Percentiles rank a stretch among this genome's conserved stretches.
phyloP scores from a whole-genome alignment of 169 alveolate genomes.

The Ichthyophthirius multifiliis region DNA sequence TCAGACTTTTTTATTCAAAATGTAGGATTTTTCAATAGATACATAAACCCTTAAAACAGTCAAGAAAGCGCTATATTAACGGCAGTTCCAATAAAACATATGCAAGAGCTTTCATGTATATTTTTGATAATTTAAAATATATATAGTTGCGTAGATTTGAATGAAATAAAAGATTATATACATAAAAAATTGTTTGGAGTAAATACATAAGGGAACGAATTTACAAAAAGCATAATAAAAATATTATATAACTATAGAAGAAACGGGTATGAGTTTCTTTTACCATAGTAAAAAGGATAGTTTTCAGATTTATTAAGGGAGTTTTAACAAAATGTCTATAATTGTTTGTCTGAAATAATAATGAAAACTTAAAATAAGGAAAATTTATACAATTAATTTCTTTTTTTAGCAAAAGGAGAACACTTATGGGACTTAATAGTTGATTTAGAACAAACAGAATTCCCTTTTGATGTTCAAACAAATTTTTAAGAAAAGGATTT shows the following conservation, averaged over 20 bases:
- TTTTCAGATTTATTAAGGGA: conserved; percentile 32
- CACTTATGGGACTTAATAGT: conserved; percentile 56
- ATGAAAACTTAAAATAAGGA: conserved; percentile 73
- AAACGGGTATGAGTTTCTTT: conserved; percentile 49
- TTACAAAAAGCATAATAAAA: conserved; percentile 52
- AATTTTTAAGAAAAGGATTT: conserved; percentile 55
- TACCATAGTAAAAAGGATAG: too few relatives aligned
- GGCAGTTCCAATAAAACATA: too few relatives aligned
- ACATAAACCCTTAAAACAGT: too few relatives aligned
- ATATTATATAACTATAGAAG: conserved; percentile 51
- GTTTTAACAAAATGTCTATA: conserved; percentile 59
- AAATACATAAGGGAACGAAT: conserved; percentile 55
- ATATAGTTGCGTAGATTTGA: neutral
- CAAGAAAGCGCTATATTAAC: too few relatives aligned
- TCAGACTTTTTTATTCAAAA: too few relatives aligned
- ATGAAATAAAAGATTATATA: neutral
- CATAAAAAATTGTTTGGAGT: conserved; percentile 40
- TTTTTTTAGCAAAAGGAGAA: conserved; percentile 66
- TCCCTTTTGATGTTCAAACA: conserved; percentile 80
- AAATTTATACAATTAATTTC: conserved; percentile 61
- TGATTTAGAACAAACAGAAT: conserved; percentile 39
- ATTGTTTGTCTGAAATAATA: conserved; percentile 47
- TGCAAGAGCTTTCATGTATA: neutral
- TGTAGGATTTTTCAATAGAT: too few relatives aligned
- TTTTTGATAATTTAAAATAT: neutral